These are phyloP conservation scores for Polyplosphaeria fusca DNA, from an alignment of 495 filamentous ascomycete species.

Conservation along the genomic window DNA sequence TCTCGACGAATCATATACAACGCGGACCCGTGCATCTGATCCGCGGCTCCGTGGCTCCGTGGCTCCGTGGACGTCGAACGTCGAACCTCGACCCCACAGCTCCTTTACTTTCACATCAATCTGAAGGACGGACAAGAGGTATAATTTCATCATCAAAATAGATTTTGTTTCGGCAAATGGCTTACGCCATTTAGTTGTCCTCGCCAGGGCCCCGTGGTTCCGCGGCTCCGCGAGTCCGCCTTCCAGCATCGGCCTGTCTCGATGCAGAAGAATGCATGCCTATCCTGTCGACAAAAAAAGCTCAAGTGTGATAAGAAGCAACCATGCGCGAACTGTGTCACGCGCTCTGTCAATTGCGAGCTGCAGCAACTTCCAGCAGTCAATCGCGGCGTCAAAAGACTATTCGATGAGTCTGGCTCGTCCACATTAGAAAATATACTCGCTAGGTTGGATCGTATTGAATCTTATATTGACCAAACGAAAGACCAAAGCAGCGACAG, in stretches of 20 bases:
- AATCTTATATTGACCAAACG: background rate
- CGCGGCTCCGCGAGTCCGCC: background rate
- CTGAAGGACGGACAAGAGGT: no score
- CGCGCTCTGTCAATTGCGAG: background rate
- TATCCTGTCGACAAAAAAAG: background rate
- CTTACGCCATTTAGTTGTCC: no score
- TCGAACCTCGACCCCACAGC: background rate
- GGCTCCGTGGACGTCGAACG: background rate
- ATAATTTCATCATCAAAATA: no score
- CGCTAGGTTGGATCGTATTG: background rate
- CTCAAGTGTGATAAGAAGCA: background rate
- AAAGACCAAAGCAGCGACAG: background rate
- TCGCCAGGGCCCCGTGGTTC: background rate
- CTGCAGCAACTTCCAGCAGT: background rate
- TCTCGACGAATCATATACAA: no score
- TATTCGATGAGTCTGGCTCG: background rate
- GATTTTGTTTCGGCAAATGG: no score
- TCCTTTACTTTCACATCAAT: background rate
- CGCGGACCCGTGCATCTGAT: no score
- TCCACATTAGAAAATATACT: background rate
- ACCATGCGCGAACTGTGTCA: background rate
- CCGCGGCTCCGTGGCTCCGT: background rate
- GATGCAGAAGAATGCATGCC: background rate
- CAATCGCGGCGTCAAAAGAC: background rate
- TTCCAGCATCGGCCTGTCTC: background rate